Evolutionary conservation across 2,329 filamentous ascomycete genomes (phyloP).

Genomic region (Rutstroemia sp.): DNA sequence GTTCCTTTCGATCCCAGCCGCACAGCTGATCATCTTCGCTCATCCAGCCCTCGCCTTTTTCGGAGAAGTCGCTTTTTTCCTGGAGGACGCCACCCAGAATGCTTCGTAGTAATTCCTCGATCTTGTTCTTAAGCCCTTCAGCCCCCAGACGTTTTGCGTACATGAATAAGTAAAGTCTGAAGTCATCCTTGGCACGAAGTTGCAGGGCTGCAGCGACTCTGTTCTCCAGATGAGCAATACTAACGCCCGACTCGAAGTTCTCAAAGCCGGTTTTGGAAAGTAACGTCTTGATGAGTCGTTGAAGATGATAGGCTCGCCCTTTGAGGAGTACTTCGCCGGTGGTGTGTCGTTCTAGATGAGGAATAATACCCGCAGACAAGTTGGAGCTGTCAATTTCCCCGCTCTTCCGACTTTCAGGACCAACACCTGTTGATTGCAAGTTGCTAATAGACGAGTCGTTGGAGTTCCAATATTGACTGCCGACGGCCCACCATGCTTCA

Average conservation of each 20-base stretch:
- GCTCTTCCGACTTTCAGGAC: slow-evolving; percentile 42
- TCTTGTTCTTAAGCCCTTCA: slow-evolving; percentile 79
- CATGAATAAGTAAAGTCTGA: slow-evolving; percentile 92
- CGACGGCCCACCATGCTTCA: slow-evolving; percentile 96
- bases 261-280: slow-evolving; percentile 88
- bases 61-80: slow-evolving; percentile 42
- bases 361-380: slow-evolving; percentile 86
- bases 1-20: slow-evolving; percentile 81
- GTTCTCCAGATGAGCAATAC: slow-evolving; percentile 92
- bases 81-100: slow-evolving; percentile 66
- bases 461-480: slow-evolving; percentile 98
- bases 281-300: slow-evolving; percentile 83
- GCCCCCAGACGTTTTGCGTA: slow-evolving; percentile 93
- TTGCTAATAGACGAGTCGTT: slow-evolving; percentile 85
- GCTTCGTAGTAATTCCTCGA: slow-evolving; percentile 82
- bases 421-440: slow-evolving; percentile 63
- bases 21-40: slow-evolving; percentile 67
- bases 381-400: slow-evolving; percentile 45
- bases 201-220: slow-evolving; percentile 83
- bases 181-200: slow-evolving; percentile 82
- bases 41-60: slow-evolving; percentile 52
- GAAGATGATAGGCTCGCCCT: slow-evolving; percentile 83
- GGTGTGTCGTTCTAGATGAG: slow-evolving; percentile 87
- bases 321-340: slow-evolving; percentile 88
- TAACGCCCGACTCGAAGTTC: slow-evolving; percentile 82